phyloP scores from a whole-genome alignment of 441 rosid genomes.

The California macrophylla region DNA sequence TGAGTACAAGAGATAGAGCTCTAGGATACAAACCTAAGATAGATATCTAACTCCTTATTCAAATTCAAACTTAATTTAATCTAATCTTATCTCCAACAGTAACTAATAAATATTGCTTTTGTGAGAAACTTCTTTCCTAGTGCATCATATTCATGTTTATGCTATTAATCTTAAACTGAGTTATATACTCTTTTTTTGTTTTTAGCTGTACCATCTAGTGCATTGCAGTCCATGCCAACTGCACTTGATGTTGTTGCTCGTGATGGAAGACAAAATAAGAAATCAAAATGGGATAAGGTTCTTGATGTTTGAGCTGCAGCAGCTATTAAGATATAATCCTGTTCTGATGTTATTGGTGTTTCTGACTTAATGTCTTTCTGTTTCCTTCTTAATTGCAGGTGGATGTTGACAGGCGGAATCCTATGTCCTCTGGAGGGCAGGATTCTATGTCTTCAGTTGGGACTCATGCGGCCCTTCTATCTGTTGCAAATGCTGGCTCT shows the following conservation, averaged over 20 bases:
- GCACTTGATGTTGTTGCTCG: constrained; percentile 39
- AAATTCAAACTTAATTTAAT: no score
- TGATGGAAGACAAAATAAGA: constrained; percentile 77
- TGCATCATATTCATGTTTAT: neutral
- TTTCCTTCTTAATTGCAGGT: constrained; percentile 42
- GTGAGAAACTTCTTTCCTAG: neutral
- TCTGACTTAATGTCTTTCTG: neutral
- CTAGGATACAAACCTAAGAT: no score
- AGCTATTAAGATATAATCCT: constrained; percentile 1
- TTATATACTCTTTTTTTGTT: constrained; percentile 22
- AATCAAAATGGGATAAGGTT: constrained; percentile 98
- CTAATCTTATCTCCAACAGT: no score
- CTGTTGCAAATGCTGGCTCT: constrained; percentile 70
- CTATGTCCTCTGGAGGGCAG: constrained; percentile 42
- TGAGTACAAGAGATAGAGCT: no score
- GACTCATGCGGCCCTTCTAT: constrained; percentile 51
- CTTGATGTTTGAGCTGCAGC: neutral
- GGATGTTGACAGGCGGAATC: constrained; percentile 57
- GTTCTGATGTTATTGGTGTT: neutral
- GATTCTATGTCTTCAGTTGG: constrained; percentile 49
- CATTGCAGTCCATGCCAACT: constrained; percentile 36
- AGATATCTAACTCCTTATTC: no score
- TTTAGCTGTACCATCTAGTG: constrained; percentile 39
- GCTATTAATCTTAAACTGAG: constrained; percentile 13
- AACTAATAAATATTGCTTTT: neutral